Evolutionary conservation across 371 early-diverging fungal genomes (phyloP).

Genomic region (Umbelopsis sp.): DNA sequence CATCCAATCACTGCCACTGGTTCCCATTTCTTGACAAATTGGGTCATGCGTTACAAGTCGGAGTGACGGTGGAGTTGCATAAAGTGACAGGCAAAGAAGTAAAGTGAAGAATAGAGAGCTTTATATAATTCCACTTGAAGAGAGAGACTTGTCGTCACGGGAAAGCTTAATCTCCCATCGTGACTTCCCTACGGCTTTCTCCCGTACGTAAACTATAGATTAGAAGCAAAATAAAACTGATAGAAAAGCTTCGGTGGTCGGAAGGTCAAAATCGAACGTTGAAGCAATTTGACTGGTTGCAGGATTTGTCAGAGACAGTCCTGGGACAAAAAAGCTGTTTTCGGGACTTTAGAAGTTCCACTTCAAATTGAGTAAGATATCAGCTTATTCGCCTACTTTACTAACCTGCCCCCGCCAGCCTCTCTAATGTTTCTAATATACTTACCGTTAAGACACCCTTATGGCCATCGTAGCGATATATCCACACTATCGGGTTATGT

Average conservation of each 20-base stretch:
- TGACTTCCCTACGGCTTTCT: not conserved
- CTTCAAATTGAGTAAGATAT: conserved; percentile 16
- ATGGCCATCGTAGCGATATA: no score
- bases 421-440: no score
- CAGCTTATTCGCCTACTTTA: conserved; percentile 6
- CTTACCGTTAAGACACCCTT: no score
- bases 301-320: conserved; percentile 14
- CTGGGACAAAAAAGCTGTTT: not conserved
- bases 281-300: not conserved
- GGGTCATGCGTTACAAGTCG: not conserved
- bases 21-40: conserved; percentile 4
- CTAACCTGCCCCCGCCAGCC: not conserved
- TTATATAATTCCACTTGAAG: no score
- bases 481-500: no score
- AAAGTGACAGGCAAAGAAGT: not conserved
- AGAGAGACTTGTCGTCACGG: no score
- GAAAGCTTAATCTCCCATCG: no score
- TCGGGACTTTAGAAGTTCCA: conserved; percentile 18
- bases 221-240: not conserved
- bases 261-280: not conserved
- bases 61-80: not conserved
- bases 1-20: not conserved
- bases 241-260: not conserved
- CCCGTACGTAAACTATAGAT: not conserved
- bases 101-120: not conserved